phyloP scores from a whole-genome alignment of 345 rosid genomes.

The Cardamine chenopodiifolia region DNA sequence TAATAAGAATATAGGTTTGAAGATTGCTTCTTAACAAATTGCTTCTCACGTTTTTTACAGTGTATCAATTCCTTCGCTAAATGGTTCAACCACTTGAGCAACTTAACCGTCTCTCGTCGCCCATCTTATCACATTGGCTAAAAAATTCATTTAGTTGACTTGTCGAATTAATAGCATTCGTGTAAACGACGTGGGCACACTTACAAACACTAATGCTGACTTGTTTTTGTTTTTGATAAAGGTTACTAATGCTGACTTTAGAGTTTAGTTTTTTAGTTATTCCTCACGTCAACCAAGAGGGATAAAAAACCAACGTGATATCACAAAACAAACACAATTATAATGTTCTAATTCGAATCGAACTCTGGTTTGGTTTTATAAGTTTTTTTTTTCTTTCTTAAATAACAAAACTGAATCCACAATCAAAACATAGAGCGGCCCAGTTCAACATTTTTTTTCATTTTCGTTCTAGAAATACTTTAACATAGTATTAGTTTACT shows the following conservation, averaged over 20 bases:
- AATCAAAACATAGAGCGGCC: neutral
- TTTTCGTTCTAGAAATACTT: neutral
- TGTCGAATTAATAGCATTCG: constrained; percentile 27
- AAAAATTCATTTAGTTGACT: constrained; percentile 29
- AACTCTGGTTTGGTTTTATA: neutral
- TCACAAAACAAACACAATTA: neutral
- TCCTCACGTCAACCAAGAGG: constrained; percentile 9
- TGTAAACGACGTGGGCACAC: constrained; percentile 37
- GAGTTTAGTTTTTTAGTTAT: constrained; percentile 19
- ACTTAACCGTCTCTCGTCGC: neutral
- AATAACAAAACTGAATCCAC: constrained; percentile 3
- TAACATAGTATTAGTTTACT: neutral
- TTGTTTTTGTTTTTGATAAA: neutral
- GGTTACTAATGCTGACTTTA: constrained; percentile 22
- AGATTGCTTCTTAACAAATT: neutral
- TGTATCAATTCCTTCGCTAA: neutral
- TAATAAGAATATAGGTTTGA: neutral
- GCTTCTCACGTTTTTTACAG: neutral
- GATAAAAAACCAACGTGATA: neutral
- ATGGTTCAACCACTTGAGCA: neutral
- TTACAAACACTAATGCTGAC: constrained; percentile 33
- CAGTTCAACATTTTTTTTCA: neutral
- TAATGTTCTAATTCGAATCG: neutral
- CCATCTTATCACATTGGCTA: neutral
- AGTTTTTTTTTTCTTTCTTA: neutral